A percentile compares a stretch with the other conserved stretches of the same genome.
These are phyloP conservation scores for Alternaria brassicae DNA, from an alignment of 2,329 filamentous ascomycete species.

Conservation along the genomic window DNA sequence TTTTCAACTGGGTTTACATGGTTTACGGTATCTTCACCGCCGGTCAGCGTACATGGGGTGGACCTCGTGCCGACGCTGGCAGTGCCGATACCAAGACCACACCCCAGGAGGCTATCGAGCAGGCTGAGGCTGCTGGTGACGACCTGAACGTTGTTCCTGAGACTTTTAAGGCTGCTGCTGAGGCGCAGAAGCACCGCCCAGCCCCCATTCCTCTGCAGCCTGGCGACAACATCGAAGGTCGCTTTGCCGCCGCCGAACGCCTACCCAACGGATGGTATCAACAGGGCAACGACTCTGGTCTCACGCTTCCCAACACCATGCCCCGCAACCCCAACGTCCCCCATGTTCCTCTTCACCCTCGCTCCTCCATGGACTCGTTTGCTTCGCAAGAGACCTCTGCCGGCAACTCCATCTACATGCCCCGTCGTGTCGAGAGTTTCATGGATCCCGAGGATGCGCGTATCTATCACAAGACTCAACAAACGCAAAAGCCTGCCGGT, in stretches of 20 bases:
- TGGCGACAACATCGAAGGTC: conserved; percentile 75
- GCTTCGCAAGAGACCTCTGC: conserved; percentile 62
- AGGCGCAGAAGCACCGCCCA: conserved; percentile 60
- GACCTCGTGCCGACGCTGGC: conserved; percentile 87
- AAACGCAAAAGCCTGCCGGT: conserved; percentile 54
- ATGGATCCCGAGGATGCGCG: conserved; percentile 79
- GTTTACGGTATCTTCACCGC: conserved; percentile 96
- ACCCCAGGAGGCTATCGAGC: conserved; percentile 81
- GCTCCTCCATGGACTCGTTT: conserved; percentile 72
- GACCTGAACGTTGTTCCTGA: conserved; percentile 90
- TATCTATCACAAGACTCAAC: conserved; percentile 74
- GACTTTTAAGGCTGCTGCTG: conserved; percentile 70
- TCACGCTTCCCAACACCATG: conserved; percentile 61
- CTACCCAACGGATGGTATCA: conserved; percentile 73
- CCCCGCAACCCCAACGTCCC: conserved; percentile 56
- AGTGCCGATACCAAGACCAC: conserved; percentile 78
- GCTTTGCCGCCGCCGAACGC: conserved; percentile 75
- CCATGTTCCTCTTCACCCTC: conserved; percentile 59
- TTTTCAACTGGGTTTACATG: conserved; percentile 99
- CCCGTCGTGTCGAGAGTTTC: conserved; percentile 74
- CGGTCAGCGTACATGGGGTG: conserved; percentile 93
- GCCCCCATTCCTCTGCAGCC: conserved; percentile 71
- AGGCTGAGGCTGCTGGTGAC: conserved; percentile 79
- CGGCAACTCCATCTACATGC: conserved; percentile 68
- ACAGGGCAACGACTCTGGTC: conserved; percentile 71